These are phyloP conservation scores for Ceratocystis variospora DNA, from an alignment of 2,329 filamentous ascomycete genomes.

Conservation along the genomic window DNA sequence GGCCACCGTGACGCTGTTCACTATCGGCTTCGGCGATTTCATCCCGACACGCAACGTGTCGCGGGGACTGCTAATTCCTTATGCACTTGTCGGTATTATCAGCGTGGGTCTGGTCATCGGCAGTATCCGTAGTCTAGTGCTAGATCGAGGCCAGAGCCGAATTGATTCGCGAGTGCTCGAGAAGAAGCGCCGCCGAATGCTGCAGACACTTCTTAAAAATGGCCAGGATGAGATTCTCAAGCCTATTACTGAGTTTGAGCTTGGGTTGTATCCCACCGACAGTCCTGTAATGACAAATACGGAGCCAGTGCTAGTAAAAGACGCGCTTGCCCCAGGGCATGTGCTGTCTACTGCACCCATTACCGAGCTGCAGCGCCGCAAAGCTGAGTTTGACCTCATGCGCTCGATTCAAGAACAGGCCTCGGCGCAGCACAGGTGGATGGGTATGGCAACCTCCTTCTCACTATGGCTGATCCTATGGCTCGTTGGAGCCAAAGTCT, in stretches of 20 bases:
- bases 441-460: slow-evolving; percentile 53
- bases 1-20: slow-evolving; percentile 58
- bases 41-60: slow-evolving; percentile 38
- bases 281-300: slow-evolving; percentile 19
- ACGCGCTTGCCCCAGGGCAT: background rate
- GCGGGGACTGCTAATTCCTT: slow-evolving; percentile 65
- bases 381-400: slow-evolving; percentile 67
- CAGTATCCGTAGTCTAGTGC: slow-evolving; percentile 54
- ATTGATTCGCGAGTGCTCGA: slow-evolving; percentile 46
- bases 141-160: slow-evolving; percentile 42
- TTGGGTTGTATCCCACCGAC: background rate
- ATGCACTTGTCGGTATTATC: slow-evolving; percentile 68
- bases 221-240: slow-evolving; percentile 36
- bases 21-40: slow-evolving; percentile 49
- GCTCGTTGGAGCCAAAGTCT: slow-evolving; percentile 66
- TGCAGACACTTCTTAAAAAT: slow-evolving; percentile 33
- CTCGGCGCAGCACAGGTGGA: slow-evolving; percentile 56
- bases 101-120: slow-evolving; percentile 73
- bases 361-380: slow-evolving; percentile 45
- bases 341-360: background rate
- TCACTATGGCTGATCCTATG: slow-evolving; percentile 60
- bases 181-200: slow-evolving; percentile 38
- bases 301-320: background rate
- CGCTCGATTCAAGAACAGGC: slow-evolving; percentile 59
- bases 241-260: slow-evolving; percentile 29